phyloP scores from a whole-genome alignment of 2,329 filamentous ascomycete species.

The Cercospora janseana region DNA sequence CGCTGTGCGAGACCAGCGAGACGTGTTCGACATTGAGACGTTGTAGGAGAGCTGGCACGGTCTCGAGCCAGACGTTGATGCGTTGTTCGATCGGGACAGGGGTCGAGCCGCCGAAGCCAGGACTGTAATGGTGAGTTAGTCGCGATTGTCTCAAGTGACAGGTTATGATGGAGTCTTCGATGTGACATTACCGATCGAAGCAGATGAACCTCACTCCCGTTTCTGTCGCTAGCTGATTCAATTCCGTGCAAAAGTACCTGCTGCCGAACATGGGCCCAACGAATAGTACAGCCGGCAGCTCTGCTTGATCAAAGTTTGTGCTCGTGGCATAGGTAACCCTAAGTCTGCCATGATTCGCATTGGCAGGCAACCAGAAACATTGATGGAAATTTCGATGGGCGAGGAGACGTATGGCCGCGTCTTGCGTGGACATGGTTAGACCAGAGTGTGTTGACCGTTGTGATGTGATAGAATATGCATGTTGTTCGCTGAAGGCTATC shows the following conservation, averaged over 20 bases:
- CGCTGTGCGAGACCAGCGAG: slow-evolving; percentile 42
- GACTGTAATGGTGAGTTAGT: slow-evolving; percentile 32
- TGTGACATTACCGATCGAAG: slow-evolving; percentile 46
- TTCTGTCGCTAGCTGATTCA: slow-evolving; percentile 36
- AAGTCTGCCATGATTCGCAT: slow-evolving; percentile 25
- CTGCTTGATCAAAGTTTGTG: slow-evolving; percentile 32
- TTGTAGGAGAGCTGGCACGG: slow-evolving; percentile 41
- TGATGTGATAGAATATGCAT: neutral
- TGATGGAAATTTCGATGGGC: slow-evolving; percentile 29
- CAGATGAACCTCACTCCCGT: slow-evolving; percentile 41
- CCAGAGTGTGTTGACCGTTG: neutral
- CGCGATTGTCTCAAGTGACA: neutral
- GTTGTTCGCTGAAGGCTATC: neutral
- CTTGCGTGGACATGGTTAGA: neutral
- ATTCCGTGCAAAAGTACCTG: slow-evolving; percentile 33
- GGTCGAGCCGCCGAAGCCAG: slow-evolving; percentile 48
- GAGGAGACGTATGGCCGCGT: slow-evolving; percentile 19
- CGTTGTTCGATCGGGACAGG: slow-evolving; percentile 40
- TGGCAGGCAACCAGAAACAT: slow-evolving; percentile 31
- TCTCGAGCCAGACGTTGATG: slow-evolving; percentile 44
- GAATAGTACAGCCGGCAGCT: slow-evolving; percentile 39
- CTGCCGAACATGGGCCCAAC: slow-evolving; percentile 43
- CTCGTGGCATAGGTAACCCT: slow-evolving; percentile 36
- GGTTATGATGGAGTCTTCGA: too few species aligned
- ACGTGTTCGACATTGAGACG: slow-evolving; percentile 42